phyloP scores from a whole-genome alignment of 2,329 filamentous ascomycete species.

The Ciborinia camelliae region DNA sequence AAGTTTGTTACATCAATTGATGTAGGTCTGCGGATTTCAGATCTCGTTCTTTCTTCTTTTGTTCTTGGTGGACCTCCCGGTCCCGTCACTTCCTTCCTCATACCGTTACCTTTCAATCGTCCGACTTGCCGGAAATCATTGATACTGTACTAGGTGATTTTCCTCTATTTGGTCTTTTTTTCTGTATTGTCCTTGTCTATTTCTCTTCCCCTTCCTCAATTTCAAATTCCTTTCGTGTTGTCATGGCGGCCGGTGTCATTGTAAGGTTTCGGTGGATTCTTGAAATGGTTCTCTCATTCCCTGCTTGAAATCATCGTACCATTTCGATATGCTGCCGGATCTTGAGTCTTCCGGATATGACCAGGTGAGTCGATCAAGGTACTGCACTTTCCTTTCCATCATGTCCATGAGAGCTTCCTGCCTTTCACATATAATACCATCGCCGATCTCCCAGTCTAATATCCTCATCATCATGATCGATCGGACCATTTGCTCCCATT shows the following conservation, averaged over 20 bases:
- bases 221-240: background rate
- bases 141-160: too few relatives aligned
- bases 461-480: background rate
- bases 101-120: too few relatives aligned
- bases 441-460: too few relatives aligned
- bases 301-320: background rate
- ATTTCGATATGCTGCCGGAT: too few relatives aligned
- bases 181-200: too few relatives aligned
- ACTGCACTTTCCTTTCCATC: background rate
- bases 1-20: too few relatives aligned
- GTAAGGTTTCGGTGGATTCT: background rate
- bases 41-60: too few relatives aligned
- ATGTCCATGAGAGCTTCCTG: background rate
- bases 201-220: background rate
- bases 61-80: too few relatives aligned
- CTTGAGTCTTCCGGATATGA: background rate
- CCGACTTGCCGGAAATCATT: too few relatives aligned
- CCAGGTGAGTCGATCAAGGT: too few relatives aligned
- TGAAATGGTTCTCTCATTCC: background rate
- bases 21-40: too few relatives aligned
- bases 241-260: background rate
- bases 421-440: background rate
- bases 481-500: background rate
- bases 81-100: too few relatives aligned
- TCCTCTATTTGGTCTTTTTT: background rate